These are phyloP conservation scores for Corinectria fuckeliana DNA, from an alignment of 2,329 filamentous ascomycete genomes.

Conservation along the genomic window DNA sequence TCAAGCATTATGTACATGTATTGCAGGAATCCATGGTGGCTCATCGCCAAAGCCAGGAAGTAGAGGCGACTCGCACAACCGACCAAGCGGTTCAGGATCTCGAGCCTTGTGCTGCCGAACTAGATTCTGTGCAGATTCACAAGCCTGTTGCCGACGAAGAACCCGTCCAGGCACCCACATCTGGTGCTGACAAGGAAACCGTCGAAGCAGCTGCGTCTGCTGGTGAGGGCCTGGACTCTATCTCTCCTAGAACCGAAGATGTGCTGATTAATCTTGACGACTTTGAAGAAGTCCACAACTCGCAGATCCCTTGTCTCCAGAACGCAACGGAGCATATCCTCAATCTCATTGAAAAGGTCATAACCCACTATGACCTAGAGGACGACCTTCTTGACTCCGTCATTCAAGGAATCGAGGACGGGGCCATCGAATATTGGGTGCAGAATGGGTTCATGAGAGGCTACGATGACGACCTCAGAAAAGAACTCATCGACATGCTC, in stretches of 20 bases:
- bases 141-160: neutral
- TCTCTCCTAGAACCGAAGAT: neutral
- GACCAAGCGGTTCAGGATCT: neutral
- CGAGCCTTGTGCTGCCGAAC: neutral
- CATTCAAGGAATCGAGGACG: constrained; percentile 35
- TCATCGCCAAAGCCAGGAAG: neutral
- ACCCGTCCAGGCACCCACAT: neutral
- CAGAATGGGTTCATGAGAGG: constrained; percentile 32
- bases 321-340: constrained; percentile 5
- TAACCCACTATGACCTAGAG: constrained; percentile 12
- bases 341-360: constrained; percentile 6
- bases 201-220: neutral
- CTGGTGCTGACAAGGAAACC: neutral
- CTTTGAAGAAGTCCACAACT: constrained; percentile 14
- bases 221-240: neutral
- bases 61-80: neutral
- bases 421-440: constrained; percentile 36
- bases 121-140: too few species aligned
- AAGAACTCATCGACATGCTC: constrained; percentile 29
- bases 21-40: constrained; percentile 13
- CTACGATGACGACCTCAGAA: constrained; percentile 32
- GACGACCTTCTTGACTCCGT: constrained; percentile 21
- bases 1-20: constrained; percentile 12
- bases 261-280: constrained; percentile 19
- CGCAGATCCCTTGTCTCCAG: neutral